Evolutionary conservation across 768 basidiomycete species (phyloP).

Genomic region (Leucocoprinus leucothites): DNA sequence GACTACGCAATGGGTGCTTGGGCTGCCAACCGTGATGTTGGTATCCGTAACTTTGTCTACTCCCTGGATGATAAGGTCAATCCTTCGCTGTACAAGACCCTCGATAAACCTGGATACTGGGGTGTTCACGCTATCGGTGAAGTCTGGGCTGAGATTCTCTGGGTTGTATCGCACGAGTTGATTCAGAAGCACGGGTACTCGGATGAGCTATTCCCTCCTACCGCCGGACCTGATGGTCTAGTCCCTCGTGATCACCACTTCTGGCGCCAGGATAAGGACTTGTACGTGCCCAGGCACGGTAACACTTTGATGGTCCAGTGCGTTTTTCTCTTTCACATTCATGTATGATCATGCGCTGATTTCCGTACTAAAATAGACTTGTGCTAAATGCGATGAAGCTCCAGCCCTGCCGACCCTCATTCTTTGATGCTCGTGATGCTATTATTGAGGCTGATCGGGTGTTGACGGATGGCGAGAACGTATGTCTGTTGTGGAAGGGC

Average conservation of each 20-base stretch:
- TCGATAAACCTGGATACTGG: conserved; percentile 93
- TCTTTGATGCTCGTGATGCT: conserved; percentile 88
- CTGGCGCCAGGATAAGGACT: conserved; percentile 44
- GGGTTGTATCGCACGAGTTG: conserved; percentile 71
- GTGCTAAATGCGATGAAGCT: conserved; percentile 93
- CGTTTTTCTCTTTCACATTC: conserved; percentile 19
- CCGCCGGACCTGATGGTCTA: conserved; percentile 57
- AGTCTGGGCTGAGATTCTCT: conserved; percentile 93
- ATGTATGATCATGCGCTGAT: not conserved
- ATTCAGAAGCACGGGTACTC: conserved; percentile 83
- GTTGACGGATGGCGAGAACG: conserved; percentile 91
- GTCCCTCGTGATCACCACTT: conserved; percentile 74
- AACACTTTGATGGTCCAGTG: conserved; percentile 80
- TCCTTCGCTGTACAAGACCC: conserved; percentile 91
- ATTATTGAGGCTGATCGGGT: conserved; percentile 89
- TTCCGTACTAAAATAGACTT: conserved; percentile 39
- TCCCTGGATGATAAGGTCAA: conserved; percentile 74
- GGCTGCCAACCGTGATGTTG: conserved; percentile 75
- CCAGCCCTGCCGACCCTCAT: conserved; percentile 85
- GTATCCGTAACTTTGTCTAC: conserved; percentile 90
- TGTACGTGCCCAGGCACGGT: conserved; percentile 84
- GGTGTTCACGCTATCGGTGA: conserved; percentile 91
- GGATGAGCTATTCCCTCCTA: conserved; percentile 78
- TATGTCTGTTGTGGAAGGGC: conserved; percentile 81
- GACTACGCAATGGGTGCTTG: conserved; percentile 94